A percentile compares a stretch with the other conserved stretches of the same genome.
Evolutionary conservation across 2,329 filamentous ascomycete genomes (phyloP).

Genomic region (Cercospora sp.): DNA sequence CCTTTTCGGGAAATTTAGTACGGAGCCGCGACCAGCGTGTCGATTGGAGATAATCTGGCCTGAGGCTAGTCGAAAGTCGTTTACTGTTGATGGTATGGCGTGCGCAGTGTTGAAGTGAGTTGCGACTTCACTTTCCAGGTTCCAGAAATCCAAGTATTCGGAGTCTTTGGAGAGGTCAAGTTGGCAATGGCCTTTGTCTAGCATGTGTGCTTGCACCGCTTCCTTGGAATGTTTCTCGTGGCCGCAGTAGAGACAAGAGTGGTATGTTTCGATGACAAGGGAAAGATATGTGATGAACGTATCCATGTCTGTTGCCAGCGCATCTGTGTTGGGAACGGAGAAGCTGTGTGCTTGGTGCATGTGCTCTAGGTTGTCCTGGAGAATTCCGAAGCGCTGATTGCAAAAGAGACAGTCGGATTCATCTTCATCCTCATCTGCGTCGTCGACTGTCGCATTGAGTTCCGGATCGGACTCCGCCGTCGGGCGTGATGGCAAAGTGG

Average conservation of each 20-base stretch:
- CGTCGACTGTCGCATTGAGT: not conserved
- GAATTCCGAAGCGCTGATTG: conserved; percentile 29
- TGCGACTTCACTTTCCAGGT: not conserved
- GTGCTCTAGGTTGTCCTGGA: conserved; percentile 47
- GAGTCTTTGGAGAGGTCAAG: conserved; percentile 22
- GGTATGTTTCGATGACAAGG: conserved; percentile 51
- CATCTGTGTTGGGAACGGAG: conserved; percentile 16
- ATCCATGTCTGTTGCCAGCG: conserved; percentile 50
- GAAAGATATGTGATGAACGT: conserved; percentile 52
- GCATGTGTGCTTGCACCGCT: conserved; percentile 56
- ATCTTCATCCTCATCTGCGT: not conserved
- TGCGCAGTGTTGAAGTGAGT: not conserved
- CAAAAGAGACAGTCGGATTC: conserved; percentile 43
- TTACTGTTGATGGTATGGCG: not conserved
- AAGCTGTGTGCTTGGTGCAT: conserved; percentile 54
- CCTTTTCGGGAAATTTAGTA: conserved; percentile 3
- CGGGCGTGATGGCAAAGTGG: not conserved
- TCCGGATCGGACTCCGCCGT: not conserved
- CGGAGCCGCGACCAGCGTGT: not conserved
- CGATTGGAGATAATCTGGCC: conserved; percentile 17
- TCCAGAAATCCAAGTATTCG: conserved; percentile 27
- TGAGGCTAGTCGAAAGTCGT: conserved; percentile 20
- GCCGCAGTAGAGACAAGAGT: conserved; percentile 55
- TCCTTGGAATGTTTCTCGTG: conserved; percentile 45
- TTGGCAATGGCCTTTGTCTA: conserved; percentile 51